phyloP scores from a whole-genome alignment of 2,329 filamentous ascomycete genomes.

The Exophiala spinifera region DNA sequence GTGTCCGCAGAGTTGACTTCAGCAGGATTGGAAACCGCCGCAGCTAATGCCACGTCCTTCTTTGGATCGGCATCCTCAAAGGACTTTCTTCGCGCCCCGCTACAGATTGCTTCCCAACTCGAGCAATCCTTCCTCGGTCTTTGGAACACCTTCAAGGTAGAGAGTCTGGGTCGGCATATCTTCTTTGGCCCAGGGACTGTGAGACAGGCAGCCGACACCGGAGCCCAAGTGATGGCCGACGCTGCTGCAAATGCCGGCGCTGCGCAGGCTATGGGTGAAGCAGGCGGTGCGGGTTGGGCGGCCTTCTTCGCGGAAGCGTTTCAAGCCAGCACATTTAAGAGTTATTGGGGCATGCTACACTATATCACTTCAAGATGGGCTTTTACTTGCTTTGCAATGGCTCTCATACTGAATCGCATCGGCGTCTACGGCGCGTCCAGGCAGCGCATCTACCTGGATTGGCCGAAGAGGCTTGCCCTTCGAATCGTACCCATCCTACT shows the following conservation, averaged over 20 bases:
- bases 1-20: conserved; percentile 7
- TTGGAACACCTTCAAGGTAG: conserved; percentile 34
- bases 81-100: conserved; percentile 36
- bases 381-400: conserved; percentile 78
- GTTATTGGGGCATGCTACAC: conserved; percentile 79
- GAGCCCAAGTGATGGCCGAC: conserved; percentile 41
- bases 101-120: conserved; percentile 37
- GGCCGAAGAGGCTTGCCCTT: conserved; percentile 67
- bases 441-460: conserved; percentile 71
- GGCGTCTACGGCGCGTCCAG: conserved; percentile 90
- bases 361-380: conserved; percentile 94
- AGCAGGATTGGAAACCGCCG: conserved; percentile 7
- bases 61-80: conserved; percentile 32
- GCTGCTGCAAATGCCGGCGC: conserved; percentile 36
- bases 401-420: conserved; percentile 83
- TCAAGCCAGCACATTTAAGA: conserved; percentile 52
- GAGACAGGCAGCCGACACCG: conserved; percentile 34
- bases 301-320: conserved; percentile 45
- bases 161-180: conserved; percentile 28
- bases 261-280: conserved; percentile 35
- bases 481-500: conserved; percentile 69
- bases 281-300: conserved; percentile 35
- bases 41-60: conserved; percentile 21
- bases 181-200: conserved; percentile 32
- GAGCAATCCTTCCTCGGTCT: conserved; percentile 38